Conservation (phyloP, 2,329 filamentous ascomycete genomes). For the Aspergillus chevalieri region DNA sequence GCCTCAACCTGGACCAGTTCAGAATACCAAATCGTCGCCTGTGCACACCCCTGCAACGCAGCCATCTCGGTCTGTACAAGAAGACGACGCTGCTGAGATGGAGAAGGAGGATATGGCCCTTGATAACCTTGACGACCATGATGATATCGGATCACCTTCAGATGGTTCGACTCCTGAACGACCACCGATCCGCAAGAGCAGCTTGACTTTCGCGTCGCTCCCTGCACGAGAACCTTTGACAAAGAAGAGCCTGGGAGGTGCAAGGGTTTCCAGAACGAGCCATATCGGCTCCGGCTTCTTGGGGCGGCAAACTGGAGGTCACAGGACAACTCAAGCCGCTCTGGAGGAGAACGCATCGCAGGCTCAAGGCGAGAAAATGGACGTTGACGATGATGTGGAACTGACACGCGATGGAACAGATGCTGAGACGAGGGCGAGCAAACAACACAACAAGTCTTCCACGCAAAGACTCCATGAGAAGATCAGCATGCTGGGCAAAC, state of each 20-base stretch:
- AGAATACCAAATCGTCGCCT: conserved; percentile 10
- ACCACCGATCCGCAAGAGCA: conserved; percentile 81
- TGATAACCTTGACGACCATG: conserved; percentile 31
- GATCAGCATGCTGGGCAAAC: conserved; percentile 67
- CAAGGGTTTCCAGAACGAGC: conserved; percentile 66
- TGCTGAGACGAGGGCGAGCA: conserved; percentile 46
- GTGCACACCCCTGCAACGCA: conserved; percentile 9
- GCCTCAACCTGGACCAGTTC: conserved; percentile 4
- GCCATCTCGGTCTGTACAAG: conserved; percentile 5
- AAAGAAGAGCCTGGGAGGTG: conserved; percentile 73
- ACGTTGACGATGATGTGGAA: conserved; percentile 52
- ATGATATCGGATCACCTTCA: conserved; percentile 43
- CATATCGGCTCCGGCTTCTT: conserved; percentile 71
- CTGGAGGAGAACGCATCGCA: conserved; percentile 41
- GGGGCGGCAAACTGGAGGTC: conserved; percentile 63
- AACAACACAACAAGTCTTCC: conserved; percentile 76
- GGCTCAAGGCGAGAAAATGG: conserved; percentile 41
- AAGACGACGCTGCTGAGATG: conserved; percentile 19
- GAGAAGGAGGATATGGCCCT: conserved; percentile 30
- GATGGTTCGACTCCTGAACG: conserved; percentile 46
- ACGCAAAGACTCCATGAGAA: conserved; percentile 89
- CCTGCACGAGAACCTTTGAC: conserved; percentile 83
- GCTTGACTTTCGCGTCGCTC: conserved; percentile 86
- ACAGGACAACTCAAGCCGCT: conserved; percentile 26
- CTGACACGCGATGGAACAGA: conserved; percentile 45